Evolutionary conservation across 176 grass and related monocot species (phyloP).

Genomic region (Musa schizocarpa): DNA sequence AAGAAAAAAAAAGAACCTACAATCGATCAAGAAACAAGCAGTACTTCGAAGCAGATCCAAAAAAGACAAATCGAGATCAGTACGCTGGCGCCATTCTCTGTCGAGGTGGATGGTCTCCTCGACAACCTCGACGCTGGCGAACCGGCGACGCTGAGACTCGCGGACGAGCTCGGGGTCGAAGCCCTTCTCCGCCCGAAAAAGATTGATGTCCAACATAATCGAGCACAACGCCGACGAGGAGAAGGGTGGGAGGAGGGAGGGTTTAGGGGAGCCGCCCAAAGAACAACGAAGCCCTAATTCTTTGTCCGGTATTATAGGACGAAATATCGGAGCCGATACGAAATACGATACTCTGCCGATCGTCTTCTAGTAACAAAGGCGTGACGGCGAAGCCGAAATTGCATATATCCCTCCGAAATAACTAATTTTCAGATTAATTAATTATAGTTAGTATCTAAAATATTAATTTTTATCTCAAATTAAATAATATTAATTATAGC

Average conservation of each 20-base stretch:
- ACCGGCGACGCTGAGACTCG: conserved; percentile 63
- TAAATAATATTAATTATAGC: too few species aligned
- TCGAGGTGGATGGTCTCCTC: conserved; percentile 80
- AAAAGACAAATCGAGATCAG: background rate
- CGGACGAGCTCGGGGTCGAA: conserved; percentile 57
- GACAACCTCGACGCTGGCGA: conserved; percentile 46
- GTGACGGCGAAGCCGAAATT: too few species aligned
- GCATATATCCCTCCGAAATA: too few species aligned
- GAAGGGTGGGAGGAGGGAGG: background rate
- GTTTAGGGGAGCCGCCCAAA: too few species aligned
- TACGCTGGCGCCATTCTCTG: conserved; percentile 74
- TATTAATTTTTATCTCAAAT: too few species aligned
- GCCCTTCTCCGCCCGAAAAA: conserved; percentile 70
- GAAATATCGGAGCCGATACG: too few species aligned
- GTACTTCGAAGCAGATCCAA: background rate
- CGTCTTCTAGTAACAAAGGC: too few species aligned
- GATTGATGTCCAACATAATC: conserved; percentile 77
- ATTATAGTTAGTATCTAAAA: too few species aligned
- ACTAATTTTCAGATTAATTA: too few species aligned
- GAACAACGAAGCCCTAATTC: too few species aligned
- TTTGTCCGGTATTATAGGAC: too few species aligned
- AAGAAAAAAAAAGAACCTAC: background rate
- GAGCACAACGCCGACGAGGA: background rate
- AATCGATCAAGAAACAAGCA: background rate
- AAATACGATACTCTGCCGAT: too few species aligned